Percentiles rank a stretch among this genome's conserved stretches.
These are phyloP conservation scores for Trametes sanguinea DNA, from an alignment of 768 basidiomycete genomes.

Conservation along the genomic window DNA sequence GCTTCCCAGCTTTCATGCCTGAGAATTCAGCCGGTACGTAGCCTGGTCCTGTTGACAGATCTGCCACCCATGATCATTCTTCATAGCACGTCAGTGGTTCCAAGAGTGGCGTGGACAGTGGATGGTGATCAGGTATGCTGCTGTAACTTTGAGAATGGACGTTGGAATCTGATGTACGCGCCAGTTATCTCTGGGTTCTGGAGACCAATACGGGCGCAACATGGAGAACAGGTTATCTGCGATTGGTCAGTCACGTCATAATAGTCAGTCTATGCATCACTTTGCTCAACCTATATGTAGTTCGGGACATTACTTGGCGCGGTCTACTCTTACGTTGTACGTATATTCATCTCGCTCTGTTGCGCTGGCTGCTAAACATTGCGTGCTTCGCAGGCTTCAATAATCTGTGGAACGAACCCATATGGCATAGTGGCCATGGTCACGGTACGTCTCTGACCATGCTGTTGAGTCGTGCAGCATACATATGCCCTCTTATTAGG, in stretches of 20 bases:
- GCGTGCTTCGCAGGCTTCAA: constrained; percentile 34
- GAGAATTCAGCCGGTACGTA: constrained; percentile 35
- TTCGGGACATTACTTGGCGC: constrained; percentile 36
- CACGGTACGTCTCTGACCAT: constrained; percentile 34
- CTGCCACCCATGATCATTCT: not conserved
- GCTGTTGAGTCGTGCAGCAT: not conserved
- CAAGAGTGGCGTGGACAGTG: constrained; percentile 44
- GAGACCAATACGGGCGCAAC: constrained; percentile 56
- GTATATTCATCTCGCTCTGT: constrained; percentile 9
- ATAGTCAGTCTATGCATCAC: not conserved
- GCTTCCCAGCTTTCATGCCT: constrained; percentile 47
- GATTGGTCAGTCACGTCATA: constrained; percentile 37
- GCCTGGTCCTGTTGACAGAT: too few relatives aligned
- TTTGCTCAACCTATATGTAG: constrained; percentile 18
- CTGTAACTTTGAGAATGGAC: not conserved
- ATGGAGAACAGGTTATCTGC: constrained; percentile 47
- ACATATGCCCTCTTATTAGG: constrained; percentile 26
- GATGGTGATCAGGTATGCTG: constrained; percentile 45
- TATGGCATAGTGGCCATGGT: constrained; percentile 43
- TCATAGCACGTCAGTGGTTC: constrained; percentile 43
- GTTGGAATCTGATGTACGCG: not conserved
- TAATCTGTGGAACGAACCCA: constrained; percentile 44
- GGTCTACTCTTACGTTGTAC: constrained; percentile 38
- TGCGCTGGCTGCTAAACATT: not conserved
- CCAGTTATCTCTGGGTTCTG: constrained; percentile 48